Evolutionary conservation across 164 flowering plant genomes (phyloP).

Genomic region (Chimonanthus praecox): DNA sequence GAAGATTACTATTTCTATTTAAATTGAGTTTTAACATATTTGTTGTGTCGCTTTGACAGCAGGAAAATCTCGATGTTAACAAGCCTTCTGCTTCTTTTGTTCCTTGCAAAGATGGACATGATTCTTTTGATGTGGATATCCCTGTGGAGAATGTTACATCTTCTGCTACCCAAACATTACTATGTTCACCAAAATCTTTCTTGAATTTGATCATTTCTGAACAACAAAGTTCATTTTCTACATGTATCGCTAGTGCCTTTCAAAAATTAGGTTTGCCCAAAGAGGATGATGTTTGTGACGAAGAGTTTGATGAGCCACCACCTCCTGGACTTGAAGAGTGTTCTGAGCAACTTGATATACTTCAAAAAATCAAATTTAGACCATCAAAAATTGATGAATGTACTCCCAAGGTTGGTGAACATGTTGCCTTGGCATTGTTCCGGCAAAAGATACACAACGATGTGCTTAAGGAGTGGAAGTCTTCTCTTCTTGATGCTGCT

Average conservation of each 20-base stretch:
- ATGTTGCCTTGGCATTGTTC: constrained; percentile 55
- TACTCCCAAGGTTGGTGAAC: constrained; percentile 32
- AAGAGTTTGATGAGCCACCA: constrained; percentile 37
- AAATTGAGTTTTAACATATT: not conserved
- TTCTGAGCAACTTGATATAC: constrained; percentile 14
- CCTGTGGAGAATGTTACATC: constrained; percentile 14
- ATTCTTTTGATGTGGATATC: constrained; percentile 11
- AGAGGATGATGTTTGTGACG: constrained; percentile 21
- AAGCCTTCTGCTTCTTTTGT: constrained; percentile 8
- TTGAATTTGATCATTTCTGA: constrained; percentile 2
- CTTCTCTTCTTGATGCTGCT: constrained; percentile 24
- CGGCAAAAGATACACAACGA: constrained; percentile 68
- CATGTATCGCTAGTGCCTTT: constrained; percentile 32
- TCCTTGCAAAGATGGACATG: constrained; percentile 9
- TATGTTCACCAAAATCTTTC: constrained; percentile 6
- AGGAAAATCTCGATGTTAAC: constrained; percentile 23
- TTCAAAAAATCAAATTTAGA: constrained; percentile 20
- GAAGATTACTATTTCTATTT: not conserved
- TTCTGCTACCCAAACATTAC: constrained; percentile 15
- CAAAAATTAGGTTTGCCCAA: constrained; percentile 31
- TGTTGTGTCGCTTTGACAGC: constrained; percentile 14
- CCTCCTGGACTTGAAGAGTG: constrained; percentile 57
- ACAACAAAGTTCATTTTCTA: constrained; percentile 10
- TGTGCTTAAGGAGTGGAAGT: constrained; percentile 54
- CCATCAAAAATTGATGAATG: constrained; percentile 29